Evolutionary conservation across 2,329 filamentous ascomycete genomes (phyloP), one percentile per base, ranked within the genome.

Genomic region (Botrytis squamosa): DNA sequence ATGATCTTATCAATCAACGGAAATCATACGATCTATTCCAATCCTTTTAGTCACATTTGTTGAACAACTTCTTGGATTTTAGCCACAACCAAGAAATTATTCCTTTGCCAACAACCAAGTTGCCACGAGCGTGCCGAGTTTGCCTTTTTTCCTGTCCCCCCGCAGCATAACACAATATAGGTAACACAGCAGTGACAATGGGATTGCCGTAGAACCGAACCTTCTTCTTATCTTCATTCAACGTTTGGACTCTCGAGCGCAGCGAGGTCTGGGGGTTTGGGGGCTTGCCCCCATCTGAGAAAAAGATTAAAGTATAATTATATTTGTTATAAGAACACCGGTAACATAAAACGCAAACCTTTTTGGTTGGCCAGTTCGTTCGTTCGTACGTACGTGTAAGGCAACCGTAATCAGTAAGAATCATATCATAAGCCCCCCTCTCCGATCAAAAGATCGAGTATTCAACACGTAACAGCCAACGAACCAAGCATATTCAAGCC

Each of bases 381-480:
- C 5, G 14, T 38, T 52, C 49, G 49, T 7, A 16, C 5, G 14
- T 38, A 10, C 22, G 60, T 7, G 40, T 63, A 40, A 42, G 38
- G 38, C 59, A 40, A 9, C 12, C 38, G 25, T 20, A 42, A 42
- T 29, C 60, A n/a, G 25, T n/a, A 63, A 63, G 36, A 38, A 62
- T 62, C 60, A 25, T 44, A 36, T 49, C 63, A 66, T 49, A 22
- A 33, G 63, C 64, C 64, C 33, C 64, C 64, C 29, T 25, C 64
- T 52, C 46, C 22, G 49, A 66, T n/a, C 8, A 36, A 66, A 49
- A 44, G 8, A 38, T 22, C 16, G 38, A 38, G 14, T n/a, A 67
- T 29, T 57, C 49, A 49, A 57, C 65, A 68, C 65, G 49, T 57
- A 68, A 57, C 49, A 68, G 49, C 65, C 65, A 57, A 68, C 65